Percentiles rank a stretch among this genome's conserved stretches.
phyloP scores from a whole-genome alignment of 345 rosid genomes.

The Pugionium cornutum region DNA sequence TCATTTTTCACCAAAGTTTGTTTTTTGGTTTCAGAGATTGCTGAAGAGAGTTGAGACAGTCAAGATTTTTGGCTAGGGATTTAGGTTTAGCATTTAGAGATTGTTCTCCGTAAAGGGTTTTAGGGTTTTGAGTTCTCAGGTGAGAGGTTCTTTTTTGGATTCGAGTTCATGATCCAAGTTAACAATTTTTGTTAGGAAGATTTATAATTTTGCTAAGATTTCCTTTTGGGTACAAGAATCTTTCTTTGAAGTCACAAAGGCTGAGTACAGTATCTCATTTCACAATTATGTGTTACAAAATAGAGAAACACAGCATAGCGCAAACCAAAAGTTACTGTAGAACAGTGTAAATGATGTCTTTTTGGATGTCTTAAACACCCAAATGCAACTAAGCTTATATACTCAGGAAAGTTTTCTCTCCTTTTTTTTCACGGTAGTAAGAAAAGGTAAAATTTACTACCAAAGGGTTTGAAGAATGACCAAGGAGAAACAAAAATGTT shows the following conservation, averaged over 20 bases:
- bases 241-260: not conserved
- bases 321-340: not conserved
- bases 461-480: slow-evolving; percentile 25
- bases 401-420: slow-evolving; percentile 33
- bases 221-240: not conserved
- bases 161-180: slow-evolving; percentile 21
- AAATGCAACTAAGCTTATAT: slow-evolving; percentile 39
- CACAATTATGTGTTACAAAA: not conserved
- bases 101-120: not conserved
- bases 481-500: slow-evolving; percentile 9
- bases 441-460: slow-evolving; percentile 50
- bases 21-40: not conserved
- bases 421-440: slow-evolving; percentile 41
- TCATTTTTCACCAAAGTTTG: slow-evolving; percentile 32
- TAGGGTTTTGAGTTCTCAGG: slow-evolving; percentile 2
- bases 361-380: slow-evolving; percentile 18
- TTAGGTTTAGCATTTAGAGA: slow-evolving; percentile 9
- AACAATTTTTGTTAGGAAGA: slow-evolving; percentile 6
- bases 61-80: not conserved
- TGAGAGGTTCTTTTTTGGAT: slow-evolving; percentile 1
- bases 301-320: not conserved
- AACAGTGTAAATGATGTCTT: slow-evolving; percentile 17
- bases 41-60: not conserved
- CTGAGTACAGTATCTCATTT: not conserved
- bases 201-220: not conserved